phyloP scores from a whole-genome alignment of 2,329 filamentous ascomycete genomes.

The Stachybotrys chlorohalonatus region DNA sequence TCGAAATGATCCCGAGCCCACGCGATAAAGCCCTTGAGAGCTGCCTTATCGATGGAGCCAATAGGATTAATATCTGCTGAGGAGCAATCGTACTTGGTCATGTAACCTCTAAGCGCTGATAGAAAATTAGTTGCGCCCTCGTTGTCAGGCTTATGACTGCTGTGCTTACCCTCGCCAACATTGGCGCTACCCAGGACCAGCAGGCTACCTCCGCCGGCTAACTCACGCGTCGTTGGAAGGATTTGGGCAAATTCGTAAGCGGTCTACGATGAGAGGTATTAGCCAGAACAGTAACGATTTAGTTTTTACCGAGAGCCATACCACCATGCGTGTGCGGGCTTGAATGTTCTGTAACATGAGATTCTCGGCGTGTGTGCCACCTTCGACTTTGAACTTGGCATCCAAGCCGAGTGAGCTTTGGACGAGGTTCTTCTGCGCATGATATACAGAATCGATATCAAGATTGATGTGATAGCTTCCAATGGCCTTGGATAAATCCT shows the following conservation, averaged over 20 bases:
- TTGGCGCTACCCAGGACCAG: conserved; percentile 6
- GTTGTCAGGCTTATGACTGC: background rate
- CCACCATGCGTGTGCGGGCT: conserved; percentile 12
- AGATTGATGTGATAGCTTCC: conserved; percentile 53
- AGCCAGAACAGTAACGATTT: too few species aligned
- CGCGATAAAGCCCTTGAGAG: conserved; percentile 55
- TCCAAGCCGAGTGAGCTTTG: background rate
- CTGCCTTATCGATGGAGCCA: conserved; percentile 47
- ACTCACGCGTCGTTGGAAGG: background rate
- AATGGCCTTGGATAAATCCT: conserved; percentile 50
- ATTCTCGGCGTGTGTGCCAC: conserved; percentile 47
- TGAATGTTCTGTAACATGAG: conserved; percentile 27
- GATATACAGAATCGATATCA: conserved; percentile 33
- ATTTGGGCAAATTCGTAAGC: conserved; percentile 17
- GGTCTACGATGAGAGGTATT: background rate
- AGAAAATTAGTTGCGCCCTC: background rate
- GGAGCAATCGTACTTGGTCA: background rate
- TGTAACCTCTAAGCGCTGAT: background rate
- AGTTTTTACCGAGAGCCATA: too few species aligned
- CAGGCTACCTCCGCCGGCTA: conserved; percentile 1
- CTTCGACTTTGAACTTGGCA: conserved; percentile 29
- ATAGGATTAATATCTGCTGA: conserved; percentile 47
- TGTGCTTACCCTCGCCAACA: conserved; percentile 8
- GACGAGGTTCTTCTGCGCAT: background rate
- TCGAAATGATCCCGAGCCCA: conserved; percentile 48